phyloP scores from a whole-genome alignment of 768 basidiomycete genomes.

The Rhodocollybia butyracea region DNA sequence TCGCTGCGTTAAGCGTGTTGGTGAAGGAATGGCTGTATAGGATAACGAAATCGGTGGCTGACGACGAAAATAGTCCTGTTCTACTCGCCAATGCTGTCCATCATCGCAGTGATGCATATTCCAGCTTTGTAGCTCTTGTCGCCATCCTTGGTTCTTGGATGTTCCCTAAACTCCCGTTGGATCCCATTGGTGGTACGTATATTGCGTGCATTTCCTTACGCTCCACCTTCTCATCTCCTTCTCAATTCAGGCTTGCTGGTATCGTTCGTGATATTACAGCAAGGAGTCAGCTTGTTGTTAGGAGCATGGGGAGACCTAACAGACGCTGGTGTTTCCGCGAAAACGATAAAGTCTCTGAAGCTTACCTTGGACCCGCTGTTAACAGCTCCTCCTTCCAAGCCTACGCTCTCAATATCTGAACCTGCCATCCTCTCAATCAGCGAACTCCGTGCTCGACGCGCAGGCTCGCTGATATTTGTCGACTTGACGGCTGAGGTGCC shows the following conservation, averaged over 20 bases:
- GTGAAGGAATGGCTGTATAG: constrained; percentile 94
- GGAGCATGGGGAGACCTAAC: constrained; percentile 80
- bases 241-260: constrained; percentile 70
- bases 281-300: constrained; percentile 64
- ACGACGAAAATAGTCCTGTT: constrained; percentile 88
- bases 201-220: constrained; percentile 5
- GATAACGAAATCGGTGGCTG: constrained; percentile 84
- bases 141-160: constrained; percentile 90
- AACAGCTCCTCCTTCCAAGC: constrained; percentile 24
- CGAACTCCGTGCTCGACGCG: constrained; percentile 68
- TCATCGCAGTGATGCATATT: constrained; percentile 96
- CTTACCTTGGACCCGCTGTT: constrained; percentile 55
- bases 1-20: constrained; percentile 77
- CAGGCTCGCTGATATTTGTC: constrained; percentile 79
- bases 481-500: constrained; percentile 79
- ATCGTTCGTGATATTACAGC: constrained; percentile 83
- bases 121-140: constrained; percentile 84
- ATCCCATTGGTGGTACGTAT: constrained; percentile 84
- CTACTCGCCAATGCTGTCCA: constrained; percentile 95
- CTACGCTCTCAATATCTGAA: background rate
- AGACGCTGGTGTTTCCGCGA: constrained; percentile 71
- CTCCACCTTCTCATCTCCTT: constrained; percentile 1
- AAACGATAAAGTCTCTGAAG: constrained; percentile 50
- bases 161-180: constrained; percentile 83
- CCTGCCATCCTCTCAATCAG: constrained; percentile 41